Conservation (phyloP, 2,329 filamentous ascomycete genomes). For the Diaporthe eres region DNA sequence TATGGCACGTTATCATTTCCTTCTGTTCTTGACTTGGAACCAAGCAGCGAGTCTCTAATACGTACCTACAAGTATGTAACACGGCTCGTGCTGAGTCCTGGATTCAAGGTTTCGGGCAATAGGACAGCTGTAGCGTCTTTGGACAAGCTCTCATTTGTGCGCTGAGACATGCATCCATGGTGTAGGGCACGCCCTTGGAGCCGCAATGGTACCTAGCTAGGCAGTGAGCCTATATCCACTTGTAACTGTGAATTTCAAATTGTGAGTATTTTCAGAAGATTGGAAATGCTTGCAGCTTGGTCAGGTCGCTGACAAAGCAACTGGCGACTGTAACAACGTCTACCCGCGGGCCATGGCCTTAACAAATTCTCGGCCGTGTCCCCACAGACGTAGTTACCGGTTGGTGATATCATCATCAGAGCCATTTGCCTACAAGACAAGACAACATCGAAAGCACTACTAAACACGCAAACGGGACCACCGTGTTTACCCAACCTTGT, state of each 20-base stretch:
- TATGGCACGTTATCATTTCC: not conserved
- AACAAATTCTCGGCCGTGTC: not conserved
- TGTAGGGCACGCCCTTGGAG: not conserved
- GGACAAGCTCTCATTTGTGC: too few species aligned
- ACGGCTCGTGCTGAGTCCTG: not conserved
- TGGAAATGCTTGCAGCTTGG: conserved; percentile 18
- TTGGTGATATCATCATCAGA: conserved; percentile 28
- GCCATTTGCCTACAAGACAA: not conserved
- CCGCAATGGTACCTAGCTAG: not conserved
- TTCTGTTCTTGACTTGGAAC: too few species aligned
- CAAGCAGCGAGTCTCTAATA: not conserved
- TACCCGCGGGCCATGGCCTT: not conserved
- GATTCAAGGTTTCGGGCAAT: not conserved
- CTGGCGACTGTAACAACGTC: not conserved
- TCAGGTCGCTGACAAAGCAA: conserved; percentile 20
- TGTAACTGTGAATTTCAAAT: not conserved
- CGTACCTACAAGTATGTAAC: not conserved
- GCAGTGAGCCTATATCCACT: not conserved
- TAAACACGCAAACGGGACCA: not conserved
- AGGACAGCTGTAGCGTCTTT: not conserved
- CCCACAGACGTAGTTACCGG: not conserved
- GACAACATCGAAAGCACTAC: not conserved
- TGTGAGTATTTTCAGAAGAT: not conserved
- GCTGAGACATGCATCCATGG: not conserved
- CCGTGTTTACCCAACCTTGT: not conserved